These are phyloP conservation scores for Ascomycota sp. DNA, from an alignment of 2,329 filamentous ascomycete species.

Conservation along the genomic window DNA sequence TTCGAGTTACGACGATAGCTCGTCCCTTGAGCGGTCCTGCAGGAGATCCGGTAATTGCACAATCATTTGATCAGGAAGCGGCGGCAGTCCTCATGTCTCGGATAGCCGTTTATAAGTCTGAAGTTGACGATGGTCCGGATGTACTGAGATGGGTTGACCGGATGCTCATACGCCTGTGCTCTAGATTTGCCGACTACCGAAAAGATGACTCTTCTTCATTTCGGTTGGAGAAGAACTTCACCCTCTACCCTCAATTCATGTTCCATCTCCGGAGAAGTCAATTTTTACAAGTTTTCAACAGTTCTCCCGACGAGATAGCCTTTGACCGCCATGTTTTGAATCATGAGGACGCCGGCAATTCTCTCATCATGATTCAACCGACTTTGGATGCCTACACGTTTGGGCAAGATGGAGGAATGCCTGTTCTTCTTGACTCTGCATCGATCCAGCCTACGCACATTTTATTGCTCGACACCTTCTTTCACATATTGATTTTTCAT, in stretches of 20 bases:
- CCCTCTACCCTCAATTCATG: slow-evolving; percentile 97
- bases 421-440: slow-evolving; percentile 87
- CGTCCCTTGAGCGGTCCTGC: slow-evolving; percentile 82
- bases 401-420: slow-evolving; percentile 79
- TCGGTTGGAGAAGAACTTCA: slow-evolving; percentile 96
- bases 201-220: slow-evolving; percentile 98
- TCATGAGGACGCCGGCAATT: slow-evolving; percentile 92
- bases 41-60: slow-evolving; percentile 83
- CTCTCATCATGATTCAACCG: slow-evolving; percentile 95
- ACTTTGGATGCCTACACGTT: slow-evolving; percentile 95
- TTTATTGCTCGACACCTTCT: slow-evolving; percentile 90
- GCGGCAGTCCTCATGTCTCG: slow-evolving; percentile 97
- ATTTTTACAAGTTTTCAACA: slow-evolving; percentile 98
- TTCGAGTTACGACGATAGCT: slow-evolving; percentile 85
- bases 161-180: slow-evolving; percentile 94
- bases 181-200: slow-evolving; percentile 88
- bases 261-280: slow-evolving; percentile 94
- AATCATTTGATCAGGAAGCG: slow-evolving; percentile 96
- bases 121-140: slow-evolving; percentile 96
- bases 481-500: slow-evolving; percentile 98
- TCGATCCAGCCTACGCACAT: slow-evolving; percentile 92
- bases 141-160: slow-evolving; percentile 94
- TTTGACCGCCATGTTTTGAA: slow-evolving; percentile 96
- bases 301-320: slow-evolving; percentile 96
- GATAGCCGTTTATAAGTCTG: slow-evolving; percentile 96